Conservation (phyloP, 306 rosid species). For the Aeschynomene evenia region DNA sequence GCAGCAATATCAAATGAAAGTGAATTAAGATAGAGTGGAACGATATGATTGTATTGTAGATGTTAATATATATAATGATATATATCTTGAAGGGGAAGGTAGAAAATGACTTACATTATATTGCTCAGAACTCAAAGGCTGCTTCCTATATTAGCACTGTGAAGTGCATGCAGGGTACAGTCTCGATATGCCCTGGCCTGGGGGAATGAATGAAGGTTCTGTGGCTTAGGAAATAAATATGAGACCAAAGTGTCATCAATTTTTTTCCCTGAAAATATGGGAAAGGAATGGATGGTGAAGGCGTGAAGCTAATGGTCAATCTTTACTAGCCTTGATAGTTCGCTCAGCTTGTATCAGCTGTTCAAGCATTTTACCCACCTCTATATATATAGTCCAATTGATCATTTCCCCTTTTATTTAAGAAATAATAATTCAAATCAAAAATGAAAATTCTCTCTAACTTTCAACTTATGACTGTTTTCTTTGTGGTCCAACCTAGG, state of each 20-base stretch:
- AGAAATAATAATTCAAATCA: too few relatives aligned
- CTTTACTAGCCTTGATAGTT: neutral
- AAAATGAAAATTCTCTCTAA: neutral
- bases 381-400: neutral
- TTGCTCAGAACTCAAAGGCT: constrained; percentile 1
- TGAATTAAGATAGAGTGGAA: neutral
- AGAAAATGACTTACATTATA: constrained; percentile 26
- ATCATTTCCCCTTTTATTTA: neutral
- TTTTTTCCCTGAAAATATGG: neutral
- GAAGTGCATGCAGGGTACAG: constrained; percentile 21
- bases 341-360: neutral
- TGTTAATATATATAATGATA: neutral
- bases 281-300: constrained; percentile 39
- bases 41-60: neutral
- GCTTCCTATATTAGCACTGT: neutral
- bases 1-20: neutral
- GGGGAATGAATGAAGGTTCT: neutral
- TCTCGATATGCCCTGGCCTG: neutral
- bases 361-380: constrained; percentile 5
- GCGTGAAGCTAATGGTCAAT: constrained; percentile 39
- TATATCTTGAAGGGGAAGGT: constrained; percentile 9
- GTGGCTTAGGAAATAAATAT: constrained; percentile 10
- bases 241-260: neutral
- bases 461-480: neutral
- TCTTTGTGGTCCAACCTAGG: neutral